Conservation (phyloP, 805 yeast genomes). For the Torulaspora microellipsoides region DNA sequence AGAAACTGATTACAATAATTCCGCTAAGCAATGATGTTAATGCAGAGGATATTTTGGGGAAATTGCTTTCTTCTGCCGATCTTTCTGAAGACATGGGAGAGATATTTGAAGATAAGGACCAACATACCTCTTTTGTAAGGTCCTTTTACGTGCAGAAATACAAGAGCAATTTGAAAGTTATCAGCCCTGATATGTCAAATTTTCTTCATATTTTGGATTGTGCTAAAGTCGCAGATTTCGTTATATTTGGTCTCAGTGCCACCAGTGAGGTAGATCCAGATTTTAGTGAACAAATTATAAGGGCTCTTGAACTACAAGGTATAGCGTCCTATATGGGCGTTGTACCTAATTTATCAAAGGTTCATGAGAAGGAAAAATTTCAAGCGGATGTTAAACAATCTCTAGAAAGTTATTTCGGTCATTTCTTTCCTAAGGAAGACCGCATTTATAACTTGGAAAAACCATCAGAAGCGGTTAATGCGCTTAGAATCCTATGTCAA, state of each 20-base stretch:
- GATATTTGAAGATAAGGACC: conserved; percentile 21
- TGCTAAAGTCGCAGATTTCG: conserved; percentile 84
- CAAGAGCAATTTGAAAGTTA: conserved; percentile 64
- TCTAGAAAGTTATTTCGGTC: conserved; percentile 58
- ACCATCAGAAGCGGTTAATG: conserved; percentile 64
- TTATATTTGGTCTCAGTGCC: conserved; percentile 86
- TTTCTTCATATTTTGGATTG: conserved; percentile 74
- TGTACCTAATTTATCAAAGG: conserved; percentile 63
- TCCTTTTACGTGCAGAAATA: conserved; percentile 56
- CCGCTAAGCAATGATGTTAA: conserved; percentile 73
- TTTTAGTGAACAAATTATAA: conserved; percentile 82
- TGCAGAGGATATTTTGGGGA: conserved; percentile 49
- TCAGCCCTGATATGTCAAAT: conserved; percentile 66
- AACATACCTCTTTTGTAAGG: conserved; percentile 43
- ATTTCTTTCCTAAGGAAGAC: conserved; percentile 78
- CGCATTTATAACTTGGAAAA: conserved; percentile 68
- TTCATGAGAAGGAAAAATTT: conserved; percentile 68
- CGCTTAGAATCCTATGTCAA: conserved; percentile 74
- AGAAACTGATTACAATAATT: conserved; percentile 75
- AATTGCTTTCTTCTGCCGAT: conserved; percentile 42
- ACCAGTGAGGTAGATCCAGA: conserved; percentile 71
- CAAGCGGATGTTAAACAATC: conserved; percentile 68
- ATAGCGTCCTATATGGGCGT: conserved; percentile 77
- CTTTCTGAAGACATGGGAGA: conserved; percentile 35
- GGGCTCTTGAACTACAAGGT: conserved; percentile 91